phyloP scores from a whole-genome alignment of 208 protist species.

The Acanthamoeba healyi region DNA sequence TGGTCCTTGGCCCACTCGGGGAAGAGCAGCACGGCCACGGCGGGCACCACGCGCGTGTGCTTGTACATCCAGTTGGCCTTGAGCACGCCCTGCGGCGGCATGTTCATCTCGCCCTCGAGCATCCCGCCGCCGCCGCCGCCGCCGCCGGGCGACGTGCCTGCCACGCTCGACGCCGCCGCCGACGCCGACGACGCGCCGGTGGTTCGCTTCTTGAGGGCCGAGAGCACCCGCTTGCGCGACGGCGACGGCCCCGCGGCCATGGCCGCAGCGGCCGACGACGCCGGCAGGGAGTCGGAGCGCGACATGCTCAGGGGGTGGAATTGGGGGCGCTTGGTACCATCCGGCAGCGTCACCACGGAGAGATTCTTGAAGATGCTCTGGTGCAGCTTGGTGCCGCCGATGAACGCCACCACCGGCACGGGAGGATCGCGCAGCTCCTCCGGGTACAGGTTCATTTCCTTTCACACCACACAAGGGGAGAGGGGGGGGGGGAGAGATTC shows the following conservation, averaged over 20 bases:
- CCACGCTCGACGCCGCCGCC: no score
- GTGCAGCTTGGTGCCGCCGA: constrained; percentile 32
- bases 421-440: constrained; percentile 43
- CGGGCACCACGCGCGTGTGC: constrained; percentile 71
- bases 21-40: constrained; percentile 59
- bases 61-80: constrained; percentile 83
- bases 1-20: constrained; percentile 62
- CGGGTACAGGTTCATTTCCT: constrained; percentile 56
- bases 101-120: not conserved
- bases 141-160: not conserved
- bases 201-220: not conserved
- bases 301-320: constrained; percentile 19
- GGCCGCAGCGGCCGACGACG: not conserved
- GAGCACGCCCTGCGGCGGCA: constrained; percentile 67
- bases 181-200: not conserved
- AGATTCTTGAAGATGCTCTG: constrained; percentile 28
- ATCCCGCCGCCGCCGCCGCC: not conserved
- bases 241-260: not conserved
- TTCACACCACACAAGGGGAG: no score
- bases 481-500: no score
- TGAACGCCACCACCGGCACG: constrained; percentile 46
- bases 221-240: not conserved
- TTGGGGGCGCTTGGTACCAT: constrained; percentile 39
- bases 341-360: constrained; percentile 29
- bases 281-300: not conserved